Evolutionary conservation across 2,329 filamentous ascomycete genomes (phyloP), one percentile per base, ranked within the genome.

Genomic region (Septoria linicola): DNA sequence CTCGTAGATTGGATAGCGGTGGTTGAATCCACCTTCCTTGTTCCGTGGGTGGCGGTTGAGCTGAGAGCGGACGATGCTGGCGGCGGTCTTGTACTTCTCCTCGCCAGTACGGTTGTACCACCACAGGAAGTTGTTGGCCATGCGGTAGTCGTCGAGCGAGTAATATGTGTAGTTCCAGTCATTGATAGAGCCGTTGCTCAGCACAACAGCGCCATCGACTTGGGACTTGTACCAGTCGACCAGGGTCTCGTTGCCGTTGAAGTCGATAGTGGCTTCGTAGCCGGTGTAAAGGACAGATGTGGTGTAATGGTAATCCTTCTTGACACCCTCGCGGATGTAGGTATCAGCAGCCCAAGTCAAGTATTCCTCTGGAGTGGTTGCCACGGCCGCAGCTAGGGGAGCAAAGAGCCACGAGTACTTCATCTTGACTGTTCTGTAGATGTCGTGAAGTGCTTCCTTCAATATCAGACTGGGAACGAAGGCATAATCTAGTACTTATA

Each of bases 121-220:
- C 10, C 42, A 42, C 6, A 69, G 53, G 11, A 66, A 57, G 4
- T 58, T 58, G 48, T 65, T 67, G 10, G 63, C 67, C 17, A 55
- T 62, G 35, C 60, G 62, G 14, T 68, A 57, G 21, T 67, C 59
- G 43, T 70, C 67, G n/a, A 70, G 54, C 0, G 65, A 78, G 67
- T 80, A 76, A 59, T 72, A 74, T 2, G 66, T 65, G 11, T 72
- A 64, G 47, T 76, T 70, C 69, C 76, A 81, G 14, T 69, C 68
- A 11, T 66, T 64, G 49, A 80, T 67, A 3, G 72, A 74, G 10
- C 79, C 79, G 34, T 79, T 65, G n/a, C 67, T 59, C 1, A 69
- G 59, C 2, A 81, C 72, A 6, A 80, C 68, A 0, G 69, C 67
- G 42, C 78, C 76, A 7, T 60, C 58, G 20, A 60, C 56, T 21